phyloP scores from a whole-genome alignment of 2,329 filamentous ascomycete species.

The Neopestalotiopsis rosae region DNA sequence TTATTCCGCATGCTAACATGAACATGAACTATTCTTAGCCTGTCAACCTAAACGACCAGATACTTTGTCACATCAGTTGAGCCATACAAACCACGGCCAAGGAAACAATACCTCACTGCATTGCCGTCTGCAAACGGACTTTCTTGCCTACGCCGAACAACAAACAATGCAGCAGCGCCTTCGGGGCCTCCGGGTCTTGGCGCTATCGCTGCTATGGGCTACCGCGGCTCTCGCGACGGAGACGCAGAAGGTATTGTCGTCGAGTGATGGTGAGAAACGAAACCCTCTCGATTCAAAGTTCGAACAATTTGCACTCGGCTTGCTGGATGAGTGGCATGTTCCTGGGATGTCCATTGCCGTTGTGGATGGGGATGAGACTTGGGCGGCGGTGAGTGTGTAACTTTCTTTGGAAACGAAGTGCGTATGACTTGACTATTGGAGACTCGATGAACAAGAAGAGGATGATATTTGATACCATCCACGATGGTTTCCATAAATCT shows the following conservation, averaged over 20 bases:
- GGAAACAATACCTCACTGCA: too few relatives aligned
- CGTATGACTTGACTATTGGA: background rate
- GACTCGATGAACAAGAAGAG: too few relatives aligned
- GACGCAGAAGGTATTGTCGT: conserved; percentile 17
- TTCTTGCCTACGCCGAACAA: background rate
- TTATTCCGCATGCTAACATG: background rate
- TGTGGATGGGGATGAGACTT: conserved; percentile 49
- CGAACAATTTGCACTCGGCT: conserved; percentile 18
- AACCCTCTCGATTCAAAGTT: conserved; percentile 26
- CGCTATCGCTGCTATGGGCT: background rate
- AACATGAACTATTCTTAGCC: background rate
- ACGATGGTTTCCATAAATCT: too few relatives aligned
- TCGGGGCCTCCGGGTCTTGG: background rate
- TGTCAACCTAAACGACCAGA: too few relatives aligned
- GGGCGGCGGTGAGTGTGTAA: conserved; percentile 39
- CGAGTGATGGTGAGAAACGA: background rate
- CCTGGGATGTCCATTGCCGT: conserved; percentile 55
- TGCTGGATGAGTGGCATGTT: conserved; percentile 47
- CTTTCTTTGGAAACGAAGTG: background rate
- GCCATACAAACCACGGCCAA: too few relatives aligned
- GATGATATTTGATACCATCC: too few relatives aligned
- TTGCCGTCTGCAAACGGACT: too few relatives aligned
- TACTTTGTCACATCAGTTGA: too few relatives aligned
- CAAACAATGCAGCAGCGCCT: too few relatives aligned
- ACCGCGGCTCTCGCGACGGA: conserved; percentile 11